These are phyloP conservation scores for Leccinum subtestaceum DNA, from an alignment of 768 basidiomycete genomes.

Conservation along the genomic window DNA sequence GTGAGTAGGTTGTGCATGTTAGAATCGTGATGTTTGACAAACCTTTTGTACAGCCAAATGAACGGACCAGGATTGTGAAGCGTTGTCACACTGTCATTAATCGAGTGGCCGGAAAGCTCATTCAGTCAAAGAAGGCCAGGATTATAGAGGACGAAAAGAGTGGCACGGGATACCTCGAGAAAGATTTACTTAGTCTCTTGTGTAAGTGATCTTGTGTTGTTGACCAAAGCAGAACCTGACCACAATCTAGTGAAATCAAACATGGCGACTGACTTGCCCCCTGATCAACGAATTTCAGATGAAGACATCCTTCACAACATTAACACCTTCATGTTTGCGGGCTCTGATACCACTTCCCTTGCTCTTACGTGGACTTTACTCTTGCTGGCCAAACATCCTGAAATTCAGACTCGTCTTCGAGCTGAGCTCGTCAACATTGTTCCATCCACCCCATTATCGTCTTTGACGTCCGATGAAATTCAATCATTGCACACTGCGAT, in stretches of 20 bases:
- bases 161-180: conserved; percentile 53
- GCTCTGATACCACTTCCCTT: conserved; percentile 84
- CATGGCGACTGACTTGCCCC: conserved; percentile 62
- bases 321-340: conserved; percentile 89
- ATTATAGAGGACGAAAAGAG: conserved; percentile 57
- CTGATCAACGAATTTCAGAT: conserved; percentile 77
- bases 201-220: conserved; percentile 45
- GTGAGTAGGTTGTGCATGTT: conserved; percentile 38
- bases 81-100: conserved; percentile 61
- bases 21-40: not conserved
- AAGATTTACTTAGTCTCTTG: conserved; percentile 75
- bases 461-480: conserved; percentile 61
- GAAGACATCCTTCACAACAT: conserved; percentile 84
- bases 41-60: conserved; percentile 46
- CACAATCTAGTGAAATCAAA: conserved; percentile 73
- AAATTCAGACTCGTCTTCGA: conserved; percentile 68
- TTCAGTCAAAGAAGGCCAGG: conserved; percentile 77
- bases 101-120: conserved; percentile 68
- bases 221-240: conserved; percentile 6
- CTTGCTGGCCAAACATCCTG: conserved; percentile 65
- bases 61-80: conserved; percentile 45
- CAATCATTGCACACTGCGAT: conserved; percentile 56
- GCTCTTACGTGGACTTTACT: conserved; percentile 83
- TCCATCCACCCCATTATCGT: conserved; percentile 39
- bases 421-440: conserved; percentile 56